These are phyloP conservation scores for Pythium scleroteichum DNA, from an alignment of 352 stramenopile genomes.

Conservation along the genomic window DNA sequence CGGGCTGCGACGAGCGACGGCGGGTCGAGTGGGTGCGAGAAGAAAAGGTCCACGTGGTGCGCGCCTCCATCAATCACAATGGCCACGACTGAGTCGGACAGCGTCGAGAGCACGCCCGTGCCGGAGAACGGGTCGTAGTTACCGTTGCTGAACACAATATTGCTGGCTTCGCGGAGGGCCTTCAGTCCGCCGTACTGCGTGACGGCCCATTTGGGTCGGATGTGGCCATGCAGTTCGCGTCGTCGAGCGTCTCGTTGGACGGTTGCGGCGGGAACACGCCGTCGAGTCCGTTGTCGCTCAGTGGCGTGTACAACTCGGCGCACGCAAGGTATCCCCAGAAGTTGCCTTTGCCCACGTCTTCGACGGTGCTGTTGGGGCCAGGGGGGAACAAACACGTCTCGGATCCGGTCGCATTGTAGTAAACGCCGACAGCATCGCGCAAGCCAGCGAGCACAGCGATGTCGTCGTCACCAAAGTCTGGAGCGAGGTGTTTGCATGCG, in stretches of 20 bases:
- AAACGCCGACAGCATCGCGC: constrained; percentile 36
- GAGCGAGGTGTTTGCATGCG: constrained; percentile 54
- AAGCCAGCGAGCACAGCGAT: constrained; percentile 32
- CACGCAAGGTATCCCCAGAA: constrained; percentile 57
- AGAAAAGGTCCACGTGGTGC: constrained; percentile 80
- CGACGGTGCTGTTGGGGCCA: neutral
- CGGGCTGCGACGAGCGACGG: no score
- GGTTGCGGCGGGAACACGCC: constrained; percentile 70
- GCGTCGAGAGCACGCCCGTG: constrained; percentile 57
- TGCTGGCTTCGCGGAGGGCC: constrained; percentile 46
- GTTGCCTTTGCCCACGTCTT: constrained; percentile 19
- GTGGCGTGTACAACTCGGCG: constrained; percentile 46
- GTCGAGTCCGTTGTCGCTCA: constrained; percentile 42
- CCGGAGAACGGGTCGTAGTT: constrained; percentile 84
- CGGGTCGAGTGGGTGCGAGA: no score
- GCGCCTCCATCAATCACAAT: constrained; percentile 50
- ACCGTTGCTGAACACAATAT: constrained; percentile 92
- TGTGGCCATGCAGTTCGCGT: constrained; percentile 39
- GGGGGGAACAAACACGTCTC: constrained; percentile 31
- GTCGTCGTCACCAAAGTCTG: constrained; percentile 24
- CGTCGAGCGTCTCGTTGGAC: constrained; percentile 40
- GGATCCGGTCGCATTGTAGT: constrained; percentile 42
- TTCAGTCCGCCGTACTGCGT: constrained; percentile 46
- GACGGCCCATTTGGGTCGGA: constrained; percentile 38
- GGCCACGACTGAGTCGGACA: constrained; percentile 54